A percentile compares a stretch with the other conserved stretches of the same genome.
Evolutionary conservation across 495 filamentous ascomycete genomes (phyloP).

Genomic region (Achaetomiella virescens): DNA sequence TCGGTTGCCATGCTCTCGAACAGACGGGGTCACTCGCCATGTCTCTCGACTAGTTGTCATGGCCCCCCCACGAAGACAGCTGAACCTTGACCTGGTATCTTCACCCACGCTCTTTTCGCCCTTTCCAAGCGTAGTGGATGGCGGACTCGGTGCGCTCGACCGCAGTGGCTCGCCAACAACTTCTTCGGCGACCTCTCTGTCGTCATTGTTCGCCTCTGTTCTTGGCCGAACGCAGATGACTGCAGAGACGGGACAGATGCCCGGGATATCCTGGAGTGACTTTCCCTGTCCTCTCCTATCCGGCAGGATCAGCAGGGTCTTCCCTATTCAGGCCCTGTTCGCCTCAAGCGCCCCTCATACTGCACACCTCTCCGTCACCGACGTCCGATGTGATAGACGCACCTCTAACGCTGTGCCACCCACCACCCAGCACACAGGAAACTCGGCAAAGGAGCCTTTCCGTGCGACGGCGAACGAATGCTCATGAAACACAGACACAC

Average conservation of each 20-base stretch:
- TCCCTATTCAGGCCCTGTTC: slow-evolving; percentile 15
- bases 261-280: background rate
- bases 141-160: background rate
- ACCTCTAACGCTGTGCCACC: background rate
- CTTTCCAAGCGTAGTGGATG: background rate
- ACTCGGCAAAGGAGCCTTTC: background rate
- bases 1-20: background rate
- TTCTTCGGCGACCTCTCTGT: background rate
- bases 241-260: background rate
- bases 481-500: background rate
- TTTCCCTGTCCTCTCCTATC: background rate
- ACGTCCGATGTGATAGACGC: slow-evolving; percentile 5
- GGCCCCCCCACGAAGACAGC: too few species aligned
- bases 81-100: too few species aligned
- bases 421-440: background rate
- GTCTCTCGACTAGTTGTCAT: too few species aligned
- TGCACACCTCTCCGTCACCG: slow-evolving; percentile 3
- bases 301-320: slow-evolving; percentile 36
- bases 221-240: background rate
- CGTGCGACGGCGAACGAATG: background rate
- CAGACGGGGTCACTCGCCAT: too few species aligned
- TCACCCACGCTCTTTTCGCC: background rate
- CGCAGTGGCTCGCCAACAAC: background rate
- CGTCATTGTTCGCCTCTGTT: slow-evolving; percentile 13
- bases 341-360: background rate